A percentile compares a stretch with the other conserved stretches of the same genome.
Conservation (phyloP, 805 yeast species). For the Yarrowia divulgata region DNA sequence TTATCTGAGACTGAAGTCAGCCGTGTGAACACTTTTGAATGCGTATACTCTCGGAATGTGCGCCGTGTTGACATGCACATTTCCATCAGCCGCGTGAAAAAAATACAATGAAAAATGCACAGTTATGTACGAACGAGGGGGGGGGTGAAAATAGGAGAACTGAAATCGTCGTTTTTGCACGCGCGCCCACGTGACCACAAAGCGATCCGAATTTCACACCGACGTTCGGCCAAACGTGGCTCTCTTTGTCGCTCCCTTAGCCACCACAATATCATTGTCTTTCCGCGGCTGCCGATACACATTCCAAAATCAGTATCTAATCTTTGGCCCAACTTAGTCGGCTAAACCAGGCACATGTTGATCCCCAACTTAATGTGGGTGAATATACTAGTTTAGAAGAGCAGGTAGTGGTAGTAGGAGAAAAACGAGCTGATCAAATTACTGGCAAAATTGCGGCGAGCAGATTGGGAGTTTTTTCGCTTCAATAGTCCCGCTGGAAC, state of each 20-base stretch:
- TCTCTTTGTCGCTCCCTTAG: no score
- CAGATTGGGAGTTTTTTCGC: background rate
- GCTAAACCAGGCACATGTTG: constrained; percentile 31
- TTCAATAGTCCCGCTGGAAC: background rate
- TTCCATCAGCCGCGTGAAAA: constrained; percentile 16
- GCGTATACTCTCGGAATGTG: background rate
- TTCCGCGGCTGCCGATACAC: background rate
- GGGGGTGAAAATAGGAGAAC: background rate
- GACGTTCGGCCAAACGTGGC: background rate
- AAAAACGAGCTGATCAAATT: no score
- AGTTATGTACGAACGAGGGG: background rate
- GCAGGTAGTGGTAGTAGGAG: background rate
- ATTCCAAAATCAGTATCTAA: constrained; percentile 25
- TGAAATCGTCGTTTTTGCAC: background rate
- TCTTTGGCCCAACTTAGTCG: constrained; percentile 20
- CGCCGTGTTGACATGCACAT: background rate
- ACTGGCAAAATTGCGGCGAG: background rate
- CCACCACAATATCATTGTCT: constrained; percentile 1
- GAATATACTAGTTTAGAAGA: background rate
- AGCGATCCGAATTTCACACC: background rate
- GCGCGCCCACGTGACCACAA: background rate
- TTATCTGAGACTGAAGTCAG: background rate
- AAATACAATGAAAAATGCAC: background rate
- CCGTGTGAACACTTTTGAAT: background rate
- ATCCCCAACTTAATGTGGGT: constrained; percentile 11